A percentile compares a stretch with the other conserved stretches of the same genome.
These are phyloP conservation scores for Penicillium samsonianum DNA, from an alignment of 495 filamentous ascomycete species.

Conservation along the genomic window DNA sequence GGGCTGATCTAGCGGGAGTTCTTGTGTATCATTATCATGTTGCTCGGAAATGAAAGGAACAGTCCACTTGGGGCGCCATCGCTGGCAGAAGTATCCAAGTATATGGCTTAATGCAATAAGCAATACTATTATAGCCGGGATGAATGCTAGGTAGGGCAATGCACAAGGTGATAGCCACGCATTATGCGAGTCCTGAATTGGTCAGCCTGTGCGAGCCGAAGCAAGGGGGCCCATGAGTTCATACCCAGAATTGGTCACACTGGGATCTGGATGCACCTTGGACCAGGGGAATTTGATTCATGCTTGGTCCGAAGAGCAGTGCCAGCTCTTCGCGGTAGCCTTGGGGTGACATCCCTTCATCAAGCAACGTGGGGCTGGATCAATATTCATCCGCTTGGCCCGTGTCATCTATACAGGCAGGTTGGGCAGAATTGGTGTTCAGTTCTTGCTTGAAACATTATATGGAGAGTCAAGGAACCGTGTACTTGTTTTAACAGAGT, in stretches of 20 bases:
- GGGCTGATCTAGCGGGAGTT: slow-evolving; percentile 29
- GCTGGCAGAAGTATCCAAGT: slow-evolving; percentile 25
- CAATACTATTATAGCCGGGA: slow-evolving; percentile 46
- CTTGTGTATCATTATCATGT: slow-evolving; percentile 33
- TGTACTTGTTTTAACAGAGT: not conserved
- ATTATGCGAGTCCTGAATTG: slow-evolving; percentile 49
- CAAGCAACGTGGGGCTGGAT: slow-evolving; percentile 12
- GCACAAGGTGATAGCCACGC: slow-evolving; percentile 52
- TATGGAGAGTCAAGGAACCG: not conserved
- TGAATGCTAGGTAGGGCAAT: slow-evolving; percentile 46
- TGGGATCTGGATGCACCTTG: not conserved
- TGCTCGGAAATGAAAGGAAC: slow-evolving; percentile 49
- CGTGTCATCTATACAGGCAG: slow-evolving; percentile 6
- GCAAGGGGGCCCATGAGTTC: slow-evolving; percentile 10
- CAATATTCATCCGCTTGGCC: slow-evolving; percentile 13
- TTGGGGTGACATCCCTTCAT: not conserved
- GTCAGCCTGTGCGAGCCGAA: slow-evolving; percentile 14
- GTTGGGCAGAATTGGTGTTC: not conserved
- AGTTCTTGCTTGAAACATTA: not conserved
- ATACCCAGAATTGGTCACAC: slow-evolving; percentile 33
- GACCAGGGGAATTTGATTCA: slow-evolving; percentile 26
- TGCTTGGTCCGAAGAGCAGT: slow-evolving; percentile 16
- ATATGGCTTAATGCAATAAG: slow-evolving; percentile 41
- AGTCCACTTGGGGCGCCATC: slow-evolving; percentile 52
- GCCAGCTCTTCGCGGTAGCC: slow-evolving; percentile 1